phyloP scores from a whole-genome alignment of 1,284 basidiomycete species.

The Kalmanozyma brasiliensis region DNA sequence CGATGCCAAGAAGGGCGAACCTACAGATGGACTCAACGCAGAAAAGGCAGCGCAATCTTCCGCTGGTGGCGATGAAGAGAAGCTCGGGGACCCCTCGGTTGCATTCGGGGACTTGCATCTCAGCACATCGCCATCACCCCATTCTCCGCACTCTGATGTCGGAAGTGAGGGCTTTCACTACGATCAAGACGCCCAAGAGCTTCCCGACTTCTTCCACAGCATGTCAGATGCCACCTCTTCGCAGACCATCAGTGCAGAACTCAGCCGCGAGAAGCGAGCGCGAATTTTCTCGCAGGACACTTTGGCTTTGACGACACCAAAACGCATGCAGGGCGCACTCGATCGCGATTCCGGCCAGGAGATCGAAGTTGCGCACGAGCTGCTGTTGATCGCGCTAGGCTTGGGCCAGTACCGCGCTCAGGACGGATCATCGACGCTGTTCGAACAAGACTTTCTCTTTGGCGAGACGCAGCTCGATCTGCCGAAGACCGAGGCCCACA shows the following conservation, averaged over 20 bases:
- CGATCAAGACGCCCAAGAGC: slow-evolving; percentile 51
- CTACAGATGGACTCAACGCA: neutral
- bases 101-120: slow-evolving; percentile 16
- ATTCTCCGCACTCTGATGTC: slow-evolving; percentile 13
- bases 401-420: slow-evolving; percentile 58
- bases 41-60: neutral
- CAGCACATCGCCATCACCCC: slow-evolving; percentile 9
- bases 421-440: slow-evolving; percentile 55
- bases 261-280: slow-evolving; percentile 14
- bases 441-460: slow-evolving; percentile 58
- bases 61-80: neutral
- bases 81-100: slow-evolving; percentile 6
- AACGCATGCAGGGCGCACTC: slow-evolving; percentile 39
- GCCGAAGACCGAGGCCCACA: slow-evolving; percentile 5
- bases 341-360: slow-evolving; percentile 35
- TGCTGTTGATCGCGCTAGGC: slow-evolving; percentile 57
- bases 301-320: slow-evolving; percentile 7
- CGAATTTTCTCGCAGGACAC: slow-evolving; percentile 19
- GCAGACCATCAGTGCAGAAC: slow-evolving; percentile 5
- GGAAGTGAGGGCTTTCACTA: slow-evolving; percentile 39
- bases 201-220: slow-evolving; percentile 32
- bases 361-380: slow-evolving; percentile 55
- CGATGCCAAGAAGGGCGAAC: slow-evolving; percentile 6
- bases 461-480: slow-evolving; percentile 45
- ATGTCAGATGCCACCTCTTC: slow-evolving; percentile 1